phyloP scores from a whole-genome alignment of 2,329 filamentous ascomycete genomes.

The Ophiostoma tasmaniense region DNA sequence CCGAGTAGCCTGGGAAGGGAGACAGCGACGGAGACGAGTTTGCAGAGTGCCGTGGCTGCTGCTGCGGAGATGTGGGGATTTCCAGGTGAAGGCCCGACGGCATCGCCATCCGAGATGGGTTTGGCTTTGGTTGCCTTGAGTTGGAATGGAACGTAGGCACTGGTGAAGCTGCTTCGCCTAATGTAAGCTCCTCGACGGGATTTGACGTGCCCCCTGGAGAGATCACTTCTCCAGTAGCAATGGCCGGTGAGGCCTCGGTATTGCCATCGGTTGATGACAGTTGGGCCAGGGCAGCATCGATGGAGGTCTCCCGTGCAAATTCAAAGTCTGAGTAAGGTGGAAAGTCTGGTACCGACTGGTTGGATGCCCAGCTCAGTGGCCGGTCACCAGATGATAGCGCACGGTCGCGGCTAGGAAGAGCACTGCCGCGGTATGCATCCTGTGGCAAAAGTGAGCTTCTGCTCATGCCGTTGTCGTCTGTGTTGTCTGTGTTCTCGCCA shows the following conservation, averaged over 20 bases:
- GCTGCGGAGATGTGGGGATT: conserved; percentile 31
- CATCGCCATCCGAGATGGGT: not conserved
- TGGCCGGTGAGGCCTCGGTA: not conserved
- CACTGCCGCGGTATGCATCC: not conserved
- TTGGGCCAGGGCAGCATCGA: not conserved
- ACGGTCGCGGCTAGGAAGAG: conserved; percentile 28
- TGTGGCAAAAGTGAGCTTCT: conserved; percentile 19
- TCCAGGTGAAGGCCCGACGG: conserved; percentile 32
- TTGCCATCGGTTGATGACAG: not conserved
- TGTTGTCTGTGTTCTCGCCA: not conserved
- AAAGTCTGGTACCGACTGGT: conserved; percentile 3
- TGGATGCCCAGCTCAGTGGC: conserved; percentile 23
- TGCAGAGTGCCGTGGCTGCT: conserved; percentile 26
- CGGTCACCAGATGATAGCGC: conserved; percentile 41
- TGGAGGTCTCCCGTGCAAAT: not conserved
- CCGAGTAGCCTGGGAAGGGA: conserved; percentile 62
- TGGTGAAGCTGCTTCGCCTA: not conserved
- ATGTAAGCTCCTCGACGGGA: not conserved
- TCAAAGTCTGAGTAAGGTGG: conserved; percentile 10
- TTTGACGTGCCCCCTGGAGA: not conserved
- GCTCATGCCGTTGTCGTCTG: conserved; percentile 15
- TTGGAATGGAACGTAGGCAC: not conserved
- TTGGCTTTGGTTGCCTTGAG: not conserved
- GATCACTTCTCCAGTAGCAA: not conserved
- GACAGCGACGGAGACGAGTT: conserved; percentile 43